These are phyloP conservation scores for Rheum nobile DNA, from an alignment of 148 eudicot species.

Conservation along the genomic window DNA sequence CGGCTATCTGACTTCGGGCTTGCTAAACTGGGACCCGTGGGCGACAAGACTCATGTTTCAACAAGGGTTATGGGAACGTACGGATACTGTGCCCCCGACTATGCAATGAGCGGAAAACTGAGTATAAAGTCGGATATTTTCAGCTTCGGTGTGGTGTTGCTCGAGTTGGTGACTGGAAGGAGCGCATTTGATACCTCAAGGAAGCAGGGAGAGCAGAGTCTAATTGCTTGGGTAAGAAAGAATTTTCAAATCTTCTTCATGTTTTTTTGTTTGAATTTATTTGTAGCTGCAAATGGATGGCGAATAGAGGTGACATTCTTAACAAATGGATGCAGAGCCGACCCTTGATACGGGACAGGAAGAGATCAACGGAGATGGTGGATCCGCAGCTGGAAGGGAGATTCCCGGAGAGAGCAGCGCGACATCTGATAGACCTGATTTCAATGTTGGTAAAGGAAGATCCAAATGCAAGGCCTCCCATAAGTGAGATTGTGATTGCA, in stretches of 20 bases:
- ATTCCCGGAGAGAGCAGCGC: constrained; percentile 38
- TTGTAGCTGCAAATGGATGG: no score
- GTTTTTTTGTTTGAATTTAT: neutral
- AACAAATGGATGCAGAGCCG: constrained; percentile 32
- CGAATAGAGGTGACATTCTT: constrained; percentile 1
- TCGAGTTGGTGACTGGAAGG: constrained; percentile 77
- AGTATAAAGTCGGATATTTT: constrained; percentile 72
- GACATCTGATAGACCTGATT: constrained; percentile 45
- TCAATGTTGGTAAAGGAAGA: constrained; percentile 62
- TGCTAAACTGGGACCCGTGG: constrained; percentile 83
- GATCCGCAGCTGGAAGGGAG: constrained; percentile 51
- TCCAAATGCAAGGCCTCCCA: constrained; percentile 43
- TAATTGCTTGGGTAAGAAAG: constrained; percentile 57
- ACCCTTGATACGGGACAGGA: constrained; percentile 38
- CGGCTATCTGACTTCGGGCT: constrained; percentile 88
- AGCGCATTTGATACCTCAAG: constrained; percentile 41
- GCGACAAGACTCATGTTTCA: constrained; percentile 74
- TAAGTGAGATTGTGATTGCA: constrained; percentile 55
- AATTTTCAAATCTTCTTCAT: neutral
- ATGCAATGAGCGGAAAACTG: constrained; percentile 76
- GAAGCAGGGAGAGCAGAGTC: constrained; percentile 43
- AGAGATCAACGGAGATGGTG: constrained; percentile 35
- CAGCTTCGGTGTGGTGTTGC: constrained; percentile 76
- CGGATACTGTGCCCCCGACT: constrained; percentile 91
- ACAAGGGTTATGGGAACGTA: constrained; percentile 91